Evolutionary conservation across 2,329 filamentous ascomycete species (phyloP).

Genomic region (Orbilia blumenaviensis): DNA sequence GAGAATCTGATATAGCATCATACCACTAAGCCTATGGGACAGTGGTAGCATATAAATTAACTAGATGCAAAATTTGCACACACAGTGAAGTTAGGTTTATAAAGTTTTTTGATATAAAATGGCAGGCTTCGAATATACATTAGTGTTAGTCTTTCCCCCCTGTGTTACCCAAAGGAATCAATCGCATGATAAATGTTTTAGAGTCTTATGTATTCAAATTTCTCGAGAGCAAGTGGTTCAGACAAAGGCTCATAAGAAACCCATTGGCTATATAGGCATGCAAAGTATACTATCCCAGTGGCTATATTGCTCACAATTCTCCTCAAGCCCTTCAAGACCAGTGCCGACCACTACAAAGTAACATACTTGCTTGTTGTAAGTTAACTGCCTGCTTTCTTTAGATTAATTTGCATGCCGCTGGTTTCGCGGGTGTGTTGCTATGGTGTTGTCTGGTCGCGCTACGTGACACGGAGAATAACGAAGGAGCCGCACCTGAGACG

Average conservation of each 20-base stretch:
- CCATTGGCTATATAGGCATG: slow-evolving; percentile 65
- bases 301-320: slow-evolving; percentile 69
- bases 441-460: no score
- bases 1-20: background rate
- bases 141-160: no score
- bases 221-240: no score
- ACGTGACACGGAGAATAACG: no score
- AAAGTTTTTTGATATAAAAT: slow-evolving; percentile 14
- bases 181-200: no score
- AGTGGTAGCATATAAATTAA: no score
- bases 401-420: background rate
- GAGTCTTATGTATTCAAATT: no score
- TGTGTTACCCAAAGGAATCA: no score
- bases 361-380: slow-evolving; percentile 67
- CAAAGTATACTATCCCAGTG: slow-evolving; percentile 73
- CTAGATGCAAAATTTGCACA: no score
- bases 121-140: slow-evolving; percentile 36
- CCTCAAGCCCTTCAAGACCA: slow-evolving; percentile 70
- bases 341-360: slow-evolving; percentile 71
- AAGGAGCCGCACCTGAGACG: no score
- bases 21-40: background rate
- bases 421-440: background rate
- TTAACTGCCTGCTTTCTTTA: background rate
- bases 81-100: no score
- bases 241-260: background rate